These are phyloP conservation scores for Ramularia endophylla DNA, from an alignment of 2,329 filamentous ascomycete genomes.

Conservation along the genomic window DNA sequence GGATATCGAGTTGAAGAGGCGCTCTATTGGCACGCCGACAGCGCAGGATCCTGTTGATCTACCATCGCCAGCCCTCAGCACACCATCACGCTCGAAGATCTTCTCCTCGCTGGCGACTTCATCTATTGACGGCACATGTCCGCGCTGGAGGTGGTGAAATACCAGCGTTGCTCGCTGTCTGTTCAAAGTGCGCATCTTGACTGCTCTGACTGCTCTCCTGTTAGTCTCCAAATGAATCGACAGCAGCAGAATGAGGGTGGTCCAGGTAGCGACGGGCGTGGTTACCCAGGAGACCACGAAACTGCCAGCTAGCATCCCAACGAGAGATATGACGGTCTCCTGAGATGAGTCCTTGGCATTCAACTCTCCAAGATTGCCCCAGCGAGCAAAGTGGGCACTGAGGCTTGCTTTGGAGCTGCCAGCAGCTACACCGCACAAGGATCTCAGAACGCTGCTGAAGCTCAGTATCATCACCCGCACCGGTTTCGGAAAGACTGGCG, in stretches of 20 bases:
- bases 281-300: constrained; percentile 72
- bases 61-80: constrained; percentile 52
- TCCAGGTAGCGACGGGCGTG: constrained; percentile 66
- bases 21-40: constrained; percentile 42
- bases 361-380: constrained; percentile 83
- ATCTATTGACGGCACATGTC: constrained; percentile 53
- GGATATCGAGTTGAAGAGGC: constrained; percentile 19
- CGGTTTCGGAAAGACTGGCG: constrained; percentile 62
- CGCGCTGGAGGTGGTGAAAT: constrained; percentile 49
- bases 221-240: constrained; percentile 76
- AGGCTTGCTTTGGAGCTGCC: constrained; percentile 86
- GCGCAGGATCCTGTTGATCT: constrained; percentile 47
- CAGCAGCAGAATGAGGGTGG: constrained; percentile 64
- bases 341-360: constrained; percentile 95
- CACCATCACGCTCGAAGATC: constrained; percentile 58
- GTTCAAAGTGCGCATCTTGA: constrained; percentile 79
- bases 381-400: constrained; percentile 83
- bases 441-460: constrained; percentile 55
- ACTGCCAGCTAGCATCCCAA: constrained; percentile 82
- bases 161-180: constrained; percentile 78
- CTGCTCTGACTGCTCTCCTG: constrained; percentile 75
- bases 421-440: constrained; percentile 82
- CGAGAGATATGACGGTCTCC: constrained; percentile 82
- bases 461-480: constrained; percentile 54
- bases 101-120: constrained; percentile 56